Percentiles rank a stretch among this genome's conserved stretches.
Evolutionary conservation across 768 basidiomycete genomes (phyloP).

Genomic region (Termitomyces sp.): DNA sequence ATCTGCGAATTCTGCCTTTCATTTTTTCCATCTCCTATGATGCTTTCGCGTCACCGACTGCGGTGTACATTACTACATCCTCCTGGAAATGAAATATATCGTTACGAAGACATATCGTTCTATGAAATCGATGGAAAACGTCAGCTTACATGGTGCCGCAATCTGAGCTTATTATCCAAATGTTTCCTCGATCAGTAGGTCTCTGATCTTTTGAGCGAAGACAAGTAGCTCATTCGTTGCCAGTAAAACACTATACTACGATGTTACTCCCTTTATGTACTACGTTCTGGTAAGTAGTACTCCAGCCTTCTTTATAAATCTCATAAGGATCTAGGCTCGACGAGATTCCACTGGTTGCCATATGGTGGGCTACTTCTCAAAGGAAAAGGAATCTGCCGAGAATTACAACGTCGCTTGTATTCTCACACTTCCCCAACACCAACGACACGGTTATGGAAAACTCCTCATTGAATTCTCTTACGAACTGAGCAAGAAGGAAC

Average conservation of each 20-base stretch:
- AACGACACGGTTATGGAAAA: constrained; percentile 94
- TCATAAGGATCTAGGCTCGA: constrained; percentile 47
- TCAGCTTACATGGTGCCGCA: constrained; percentile 95
- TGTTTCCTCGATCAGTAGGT: constrained; percentile 97
- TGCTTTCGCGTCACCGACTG: constrained; percentile 86
- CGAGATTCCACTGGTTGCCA: constrained; percentile 92
- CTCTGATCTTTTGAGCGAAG: constrained; percentile 5
- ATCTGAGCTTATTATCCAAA: constrained; percentile 93
- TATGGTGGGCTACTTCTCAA: constrained; percentile 96
- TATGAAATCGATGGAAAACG: constrained; percentile 98
- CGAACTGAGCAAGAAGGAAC: constrained; percentile 94
- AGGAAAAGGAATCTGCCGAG: constrained; percentile 98
- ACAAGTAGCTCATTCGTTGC: constrained; percentile 18
- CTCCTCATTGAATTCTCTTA: constrained; percentile 97
- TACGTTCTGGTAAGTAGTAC: constrained; percentile 83
- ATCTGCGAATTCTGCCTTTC: constrained; percentile 98
- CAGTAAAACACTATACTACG: constrained; percentile 98
- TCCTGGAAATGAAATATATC: constrained; percentile 99
- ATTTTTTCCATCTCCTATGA: constrained; percentile 87
- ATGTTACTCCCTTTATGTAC: constrained; percentile 99
- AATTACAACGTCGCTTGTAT: constrained; percentile 99
- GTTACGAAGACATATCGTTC: constrained; percentile 94
- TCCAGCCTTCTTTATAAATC: not conserved
- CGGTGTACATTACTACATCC: constrained; percentile 92
- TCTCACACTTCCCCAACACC: constrained; percentile 96